These are phyloP conservation scores for Priceomyces medius DNA, from an alignment of 805 yeast species.

Conservation along the genomic window DNA sequence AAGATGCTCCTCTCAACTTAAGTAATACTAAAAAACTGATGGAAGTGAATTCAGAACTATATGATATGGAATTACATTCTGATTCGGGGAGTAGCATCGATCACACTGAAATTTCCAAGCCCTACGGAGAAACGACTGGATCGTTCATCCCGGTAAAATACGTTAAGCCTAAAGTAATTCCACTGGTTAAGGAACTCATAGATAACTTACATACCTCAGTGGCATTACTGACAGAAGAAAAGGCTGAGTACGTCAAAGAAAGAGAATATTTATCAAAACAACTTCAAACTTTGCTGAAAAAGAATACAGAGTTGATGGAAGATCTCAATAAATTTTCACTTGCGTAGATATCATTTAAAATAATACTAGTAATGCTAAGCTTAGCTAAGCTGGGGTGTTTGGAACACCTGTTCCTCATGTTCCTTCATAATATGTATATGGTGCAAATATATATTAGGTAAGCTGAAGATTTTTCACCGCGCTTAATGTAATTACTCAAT, in stretches of 20 bases:
- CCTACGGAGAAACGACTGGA: background rate
- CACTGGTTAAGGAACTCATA: background rate
- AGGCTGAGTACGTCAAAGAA: background rate
- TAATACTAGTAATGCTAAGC: too few species aligned
- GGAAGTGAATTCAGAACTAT: slow-evolving; percentile 7
- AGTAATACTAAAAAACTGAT: background rate
- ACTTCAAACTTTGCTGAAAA: background rate
- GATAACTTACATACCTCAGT: background rate
- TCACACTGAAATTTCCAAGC: background rate
- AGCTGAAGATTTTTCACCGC: slow-evolving; percentile 12
- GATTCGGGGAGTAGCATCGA: background rate
- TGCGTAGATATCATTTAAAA: too few species aligned
- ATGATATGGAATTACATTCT: slow-evolving; percentile 8
- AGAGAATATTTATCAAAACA: background rate
- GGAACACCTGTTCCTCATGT: too few species aligned
- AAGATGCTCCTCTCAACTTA: slow-evolving; percentile 7
- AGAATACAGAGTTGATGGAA: background rate
- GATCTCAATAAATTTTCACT: background rate
- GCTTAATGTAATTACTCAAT: slow-evolving; percentile 12
- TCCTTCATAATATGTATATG: background rate
- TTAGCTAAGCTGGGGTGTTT: too few species aligned
- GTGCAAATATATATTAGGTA: background rate
- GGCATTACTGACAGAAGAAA: background rate
- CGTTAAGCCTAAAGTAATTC: background rate
- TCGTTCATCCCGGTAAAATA: background rate